A percentile compares a stretch with the other conserved stretches of the same genome.
These are phyloP conservation scores for Colletotrichum falcatum DNA, from an alignment of 2,329 filamentous ascomycete species.

Conservation along the genomic window DNA sequence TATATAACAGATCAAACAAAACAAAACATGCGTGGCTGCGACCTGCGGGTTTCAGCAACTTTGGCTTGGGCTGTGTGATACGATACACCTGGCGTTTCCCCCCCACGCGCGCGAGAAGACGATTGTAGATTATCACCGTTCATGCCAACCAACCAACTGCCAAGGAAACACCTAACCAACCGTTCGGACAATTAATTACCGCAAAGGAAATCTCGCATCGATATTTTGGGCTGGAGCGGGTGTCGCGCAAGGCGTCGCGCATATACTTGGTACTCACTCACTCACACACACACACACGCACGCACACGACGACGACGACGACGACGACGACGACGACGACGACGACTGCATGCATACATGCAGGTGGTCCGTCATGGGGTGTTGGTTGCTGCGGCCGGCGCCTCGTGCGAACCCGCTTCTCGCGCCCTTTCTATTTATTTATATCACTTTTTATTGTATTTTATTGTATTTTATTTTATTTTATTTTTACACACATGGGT, in stretches of 20 bases:
- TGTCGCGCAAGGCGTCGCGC: not conserved
- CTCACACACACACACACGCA: not conserved
- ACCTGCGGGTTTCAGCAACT: conserved; percentile 22
- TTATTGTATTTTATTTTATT: not conserved
- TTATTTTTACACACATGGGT: not conserved
- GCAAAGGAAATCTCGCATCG: conserved; percentile 31
- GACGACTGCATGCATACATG: conserved; percentile 11
- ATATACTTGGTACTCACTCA: too few species aligned
- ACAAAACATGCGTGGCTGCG: not conserved
- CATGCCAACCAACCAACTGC: too few species aligned
- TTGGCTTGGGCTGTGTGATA: conserved; percentile 17
- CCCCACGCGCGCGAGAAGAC: not conserved
- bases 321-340: too few species aligned
- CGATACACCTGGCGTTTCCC: conserved; percentile 16
- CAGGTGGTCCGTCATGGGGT: conserved; percentile 28
- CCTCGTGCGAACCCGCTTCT: conserved; percentile 17
- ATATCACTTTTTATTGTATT: too few species aligned
- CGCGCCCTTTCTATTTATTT: too few species aligned
- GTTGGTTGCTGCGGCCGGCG: conserved; percentile 28
- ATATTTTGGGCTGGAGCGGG: conserved; percentile 23
- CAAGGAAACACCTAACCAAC: too few species aligned
- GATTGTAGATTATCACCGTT: not conserved
- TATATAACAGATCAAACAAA: too few species aligned
- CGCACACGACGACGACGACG: too few species aligned
- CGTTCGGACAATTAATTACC: conserved; percentile 8